Conservation (phyloP, 371 early-diverging fungal species). For the Lichtheimia hyalospora region DNA sequence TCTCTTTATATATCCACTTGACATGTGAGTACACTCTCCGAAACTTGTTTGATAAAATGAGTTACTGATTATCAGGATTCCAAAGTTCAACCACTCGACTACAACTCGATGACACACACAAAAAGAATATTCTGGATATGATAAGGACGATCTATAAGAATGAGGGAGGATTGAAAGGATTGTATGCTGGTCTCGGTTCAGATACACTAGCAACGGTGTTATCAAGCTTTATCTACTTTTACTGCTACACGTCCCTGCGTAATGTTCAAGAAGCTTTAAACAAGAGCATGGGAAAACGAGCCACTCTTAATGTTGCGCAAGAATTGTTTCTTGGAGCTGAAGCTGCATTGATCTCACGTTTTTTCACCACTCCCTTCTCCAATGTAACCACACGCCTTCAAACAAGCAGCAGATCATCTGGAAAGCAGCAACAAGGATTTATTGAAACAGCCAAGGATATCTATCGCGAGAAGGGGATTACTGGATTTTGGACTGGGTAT, state of each 20-base stretch:
- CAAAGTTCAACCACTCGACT: slow-evolving; percentile 43
- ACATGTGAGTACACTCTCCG: slow-evolving; percentile 37
- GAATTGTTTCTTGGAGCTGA: slow-evolving; percentile 64
- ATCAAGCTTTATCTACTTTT: slow-evolving; percentile 63
- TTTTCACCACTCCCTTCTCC: slow-evolving; percentile 61
- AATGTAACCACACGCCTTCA: slow-evolving; percentile 59
- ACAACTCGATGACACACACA: slow-evolving; percentile 28
- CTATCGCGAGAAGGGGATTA: slow-evolving; percentile 48
- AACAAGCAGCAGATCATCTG: slow-evolving; percentile 19
- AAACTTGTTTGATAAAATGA: not conserved
- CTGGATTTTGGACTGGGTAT: slow-evolving; percentile 64
- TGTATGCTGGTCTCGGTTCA: slow-evolving; percentile 57
- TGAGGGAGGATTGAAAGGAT: slow-evolving; percentile 52
- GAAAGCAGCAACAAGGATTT: slow-evolving; percentile 11
- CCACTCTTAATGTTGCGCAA: slow-evolving; percentile 51
- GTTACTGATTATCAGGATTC: too few relatives aligned
- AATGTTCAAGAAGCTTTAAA: slow-evolving; percentile 58
- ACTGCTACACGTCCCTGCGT: slow-evolving; percentile 56
- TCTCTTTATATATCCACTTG: slow-evolving; percentile 61
- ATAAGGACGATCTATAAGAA: slow-evolving; percentile 40
- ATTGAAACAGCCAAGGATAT: slow-evolving; percentile 30
- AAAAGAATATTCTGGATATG: slow-evolving; percentile 30
- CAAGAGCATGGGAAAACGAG: slow-evolving; percentile 30
- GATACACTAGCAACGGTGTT: slow-evolving; percentile 58
- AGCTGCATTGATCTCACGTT: slow-evolving; percentile 56